These are phyloP conservation scores for Suhomyces bolitotheri DNA, from an alignment of 1,139 yeast genomes.

Conservation along the genomic window DNA sequence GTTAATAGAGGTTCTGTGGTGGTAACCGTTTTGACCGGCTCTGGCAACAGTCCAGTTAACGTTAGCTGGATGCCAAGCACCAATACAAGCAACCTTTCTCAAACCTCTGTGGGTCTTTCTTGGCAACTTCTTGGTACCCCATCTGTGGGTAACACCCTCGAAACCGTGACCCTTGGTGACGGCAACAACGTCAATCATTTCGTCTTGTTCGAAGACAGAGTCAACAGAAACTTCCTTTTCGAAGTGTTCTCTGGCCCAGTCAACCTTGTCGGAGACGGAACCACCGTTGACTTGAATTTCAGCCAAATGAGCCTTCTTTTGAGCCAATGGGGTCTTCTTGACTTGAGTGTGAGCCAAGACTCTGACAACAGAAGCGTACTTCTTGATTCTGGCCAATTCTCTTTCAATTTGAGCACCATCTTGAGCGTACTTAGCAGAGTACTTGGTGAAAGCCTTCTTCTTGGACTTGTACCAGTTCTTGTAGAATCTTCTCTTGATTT, in stretches of 20 bases:
- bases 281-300: slow-evolving; percentile 99
- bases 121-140: slow-evolving; percentile 99
- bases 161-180: slow-evolving; percentile 99
- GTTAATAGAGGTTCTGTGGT: slow-evolving; percentile 99
- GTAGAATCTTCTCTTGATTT: slow-evolving; percentile 99
- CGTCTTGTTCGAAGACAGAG: slow-evolving; percentile 97
- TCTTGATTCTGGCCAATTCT: slow-evolving; percentile 97
- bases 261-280: slow-evolving; percentile 93
- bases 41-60: slow-evolving; percentile 99
- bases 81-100: slow-evolving; percentile 99
- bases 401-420: slow-evolving; percentile 87
- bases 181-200: slow-evolving; percentile 97
- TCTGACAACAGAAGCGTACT: slow-evolving; percentile 98
- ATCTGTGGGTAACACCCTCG: slow-evolving; percentile 99
- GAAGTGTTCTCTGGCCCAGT: slow-evolving; percentile 98
- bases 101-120: slow-evolving; percentile 99
- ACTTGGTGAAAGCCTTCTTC: slow-evolving; percentile 99
- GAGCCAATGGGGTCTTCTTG: slow-evolving; percentile 98
- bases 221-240: slow-evolving; percentile 97
- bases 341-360: slow-evolving; percentile 99
- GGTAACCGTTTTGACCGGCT: slow-evolving; percentile 99
- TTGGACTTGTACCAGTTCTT: slow-evolving; percentile 99
- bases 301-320: slow-evolving; percentile 99
- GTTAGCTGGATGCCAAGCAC: slow-evolving; percentile 99
- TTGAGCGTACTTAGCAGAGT: slow-evolving; percentile 97